A percentile compares a stretch with the other conserved stretches of the same genome.
phyloP scores from a whole-genome alignment of 2,329 filamentous ascomycete genomes.

The Xylariales sp. region DNA sequence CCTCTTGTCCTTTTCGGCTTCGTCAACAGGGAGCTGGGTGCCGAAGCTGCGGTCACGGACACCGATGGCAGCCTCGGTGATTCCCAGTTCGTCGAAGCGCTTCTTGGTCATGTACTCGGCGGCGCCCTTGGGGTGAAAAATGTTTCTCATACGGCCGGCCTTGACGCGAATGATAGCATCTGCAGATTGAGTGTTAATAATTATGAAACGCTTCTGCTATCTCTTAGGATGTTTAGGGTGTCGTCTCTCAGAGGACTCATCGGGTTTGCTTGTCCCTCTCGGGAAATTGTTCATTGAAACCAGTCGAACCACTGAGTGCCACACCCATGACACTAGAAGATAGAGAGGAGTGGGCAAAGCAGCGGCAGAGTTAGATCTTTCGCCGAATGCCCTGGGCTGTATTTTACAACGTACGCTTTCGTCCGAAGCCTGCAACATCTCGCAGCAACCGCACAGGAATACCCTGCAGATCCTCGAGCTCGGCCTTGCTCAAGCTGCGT shows the following conservation, averaged over 20 bases:
- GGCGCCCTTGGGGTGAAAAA: conserved; percentile 24
- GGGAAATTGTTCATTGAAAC: not conserved
- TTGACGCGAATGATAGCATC: conserved; percentile 30
- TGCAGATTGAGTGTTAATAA: conserved; percentile 6
- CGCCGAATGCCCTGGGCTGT: too few relatives aligned
- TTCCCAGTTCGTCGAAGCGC: conserved; percentile 24
- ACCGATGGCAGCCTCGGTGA: conserved; percentile 25
- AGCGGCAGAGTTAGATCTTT: too few relatives aligned
- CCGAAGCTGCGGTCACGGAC: conserved; percentile 28
- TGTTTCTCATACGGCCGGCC: conserved; percentile 28
- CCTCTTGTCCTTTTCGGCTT: conserved; percentile 8
- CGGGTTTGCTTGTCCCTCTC: not conserved
- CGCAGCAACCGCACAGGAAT: conserved; percentile 38
- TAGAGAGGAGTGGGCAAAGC: too few relatives aligned
- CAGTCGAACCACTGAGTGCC: not conserved
- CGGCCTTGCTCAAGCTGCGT: conserved; percentile 28
- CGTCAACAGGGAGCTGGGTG: conserved; percentile 12
- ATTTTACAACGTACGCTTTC: conserved; percentile 29
- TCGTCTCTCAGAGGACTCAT: not conserved
- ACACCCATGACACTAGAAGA: not conserved
- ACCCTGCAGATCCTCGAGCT: conserved; percentile 31
- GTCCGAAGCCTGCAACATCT: conserved; percentile 35
- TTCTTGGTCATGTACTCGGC: conserved; percentile 29
- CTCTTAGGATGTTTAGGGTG: not conserved
- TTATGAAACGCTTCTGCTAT: not conserved